These are phyloP conservation scores for Coemansia sp. DNA, from an alignment of 192 early-diverging fungal genomes.

Conservation along the genomic window DNA sequence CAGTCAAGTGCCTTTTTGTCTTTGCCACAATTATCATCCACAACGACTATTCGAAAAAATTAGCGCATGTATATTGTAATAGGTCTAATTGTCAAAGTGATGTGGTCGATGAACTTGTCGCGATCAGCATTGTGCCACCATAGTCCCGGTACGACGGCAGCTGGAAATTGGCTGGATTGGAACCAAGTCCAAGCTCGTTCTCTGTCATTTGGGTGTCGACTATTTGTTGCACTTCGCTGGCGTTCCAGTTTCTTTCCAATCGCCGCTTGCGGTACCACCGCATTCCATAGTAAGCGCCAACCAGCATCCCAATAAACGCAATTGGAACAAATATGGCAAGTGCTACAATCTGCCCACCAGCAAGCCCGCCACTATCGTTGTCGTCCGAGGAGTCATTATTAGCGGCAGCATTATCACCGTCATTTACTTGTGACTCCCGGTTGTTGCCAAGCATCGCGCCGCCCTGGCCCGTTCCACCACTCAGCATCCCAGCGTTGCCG, in stretches of 20 bases:
- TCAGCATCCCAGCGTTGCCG: slow-evolving; percentile 2
- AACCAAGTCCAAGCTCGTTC: slow-evolving; percentile 28
- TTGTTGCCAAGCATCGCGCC: neutral
- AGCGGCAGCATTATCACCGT: neutral
- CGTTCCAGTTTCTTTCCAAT: slow-evolving; percentile 26
- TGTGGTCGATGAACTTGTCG: slow-evolving; percentile 13
- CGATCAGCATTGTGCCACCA: slow-evolving; percentile 40
- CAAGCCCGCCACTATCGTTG: neutral
- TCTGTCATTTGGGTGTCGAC: slow-evolving; percentile 45
- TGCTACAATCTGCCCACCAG: slow-evolving; percentile 21
- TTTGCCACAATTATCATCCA: neutral
- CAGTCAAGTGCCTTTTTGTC: neutral
- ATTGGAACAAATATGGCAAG: slow-evolving; percentile 19
- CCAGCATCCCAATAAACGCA: slow-evolving; percentile 20
- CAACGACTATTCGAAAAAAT: neutral
- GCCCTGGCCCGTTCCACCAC: neutral
- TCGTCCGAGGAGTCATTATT: neutral
- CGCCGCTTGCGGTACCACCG: slow-evolving; percentile 34
- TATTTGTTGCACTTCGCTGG: slow-evolving; percentile 34
- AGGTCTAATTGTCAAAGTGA: slow-evolving; percentile 1
- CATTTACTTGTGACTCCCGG: neutral
- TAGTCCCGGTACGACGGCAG: slow-evolving; percentile 46
- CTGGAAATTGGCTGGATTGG: slow-evolving; percentile 20
- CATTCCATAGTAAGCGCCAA: slow-evolving; percentile 22
- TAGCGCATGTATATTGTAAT: neutral